Percentiles rank a stretch among this genome's conserved stretches.
Evolutionary conservation across 2,329 filamentous ascomycete genomes (phyloP).

Genomic region (Lojkania enalia): DNA sequence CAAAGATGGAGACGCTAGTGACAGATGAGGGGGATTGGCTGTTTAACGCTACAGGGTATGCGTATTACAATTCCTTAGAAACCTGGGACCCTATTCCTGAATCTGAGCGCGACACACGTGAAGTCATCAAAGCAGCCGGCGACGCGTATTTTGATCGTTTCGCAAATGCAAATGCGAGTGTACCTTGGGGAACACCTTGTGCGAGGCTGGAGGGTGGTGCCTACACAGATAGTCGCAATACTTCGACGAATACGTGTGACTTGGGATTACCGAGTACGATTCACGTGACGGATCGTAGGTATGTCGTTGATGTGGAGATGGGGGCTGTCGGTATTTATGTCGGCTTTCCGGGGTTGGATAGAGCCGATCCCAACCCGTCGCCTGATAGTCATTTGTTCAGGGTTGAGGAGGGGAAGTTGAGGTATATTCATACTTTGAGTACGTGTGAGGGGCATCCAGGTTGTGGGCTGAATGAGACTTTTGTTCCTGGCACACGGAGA

Average conservation of each 20-base stretch:
- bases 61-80: slow-evolving; percentile 18
- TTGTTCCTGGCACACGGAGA: no score
- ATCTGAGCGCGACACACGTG: slow-evolving; percentile 15
- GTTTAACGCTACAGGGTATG: slow-evolving; percentile 30
- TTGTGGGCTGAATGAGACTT: slow-evolving; percentile 4
- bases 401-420: slow-evolving; percentile 1
- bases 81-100: slow-evolving; percentile 24
- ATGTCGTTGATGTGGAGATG: slow-evolving; percentile 10
- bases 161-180: slow-evolving; percentile 18
- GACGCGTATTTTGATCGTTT: slow-evolving; percentile 32
- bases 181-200: slow-evolving; percentile 21
- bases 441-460: slow-evolving; percentile 1
- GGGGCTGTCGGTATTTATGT: slow-evolving; percentile 8
- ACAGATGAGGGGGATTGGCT: slow-evolving; percentile 31
- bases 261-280: slow-evolving; percentile 7
- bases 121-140: slow-evolving; percentile 23
- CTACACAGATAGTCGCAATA: slow-evolving; percentile 6
- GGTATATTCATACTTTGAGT: slow-evolving; percentile 1
- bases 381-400: slow-evolving; percentile 1
- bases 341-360: slow-evolving; percentile 9
- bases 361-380: not conserved
- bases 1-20: slow-evolving; percentile 25
- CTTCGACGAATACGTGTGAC: slow-evolving; percentile 8
- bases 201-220: slow-evolving; percentile 27
- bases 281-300: slow-evolving; percentile 5